phyloP scores from a whole-genome alignment of 805 yeast genomes.

The Spathaspora boniae region DNA sequence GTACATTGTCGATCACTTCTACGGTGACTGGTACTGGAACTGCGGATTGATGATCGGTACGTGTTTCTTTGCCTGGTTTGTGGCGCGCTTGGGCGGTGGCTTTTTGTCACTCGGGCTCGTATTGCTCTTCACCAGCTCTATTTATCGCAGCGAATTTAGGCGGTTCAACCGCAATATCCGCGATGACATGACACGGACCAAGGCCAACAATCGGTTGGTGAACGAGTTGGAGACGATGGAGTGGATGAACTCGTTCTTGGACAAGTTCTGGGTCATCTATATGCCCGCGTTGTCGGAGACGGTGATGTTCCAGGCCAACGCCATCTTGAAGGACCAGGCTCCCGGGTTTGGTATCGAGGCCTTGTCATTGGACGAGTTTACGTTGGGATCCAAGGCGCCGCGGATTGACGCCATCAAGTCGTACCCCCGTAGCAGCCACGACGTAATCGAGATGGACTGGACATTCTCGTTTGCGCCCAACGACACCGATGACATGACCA shows the following conservation, averaged over 20 bases:
- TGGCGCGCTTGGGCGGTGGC: slow-evolving; percentile 63
- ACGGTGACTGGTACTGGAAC: slow-evolving; percentile 72
- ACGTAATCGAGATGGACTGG: slow-evolving; percentile 81
- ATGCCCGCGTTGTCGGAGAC: slow-evolving; percentile 82
- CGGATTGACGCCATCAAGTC: slow-evolving; percentile 68
- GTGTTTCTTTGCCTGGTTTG: slow-evolving; percentile 67
- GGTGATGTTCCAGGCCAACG: slow-evolving; percentile 69
- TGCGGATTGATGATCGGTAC: slow-evolving; percentile 61
- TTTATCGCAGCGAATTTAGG: slow-evolving; percentile 69
- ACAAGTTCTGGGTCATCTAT: slow-evolving; percentile 82
- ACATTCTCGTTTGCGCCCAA: slow-evolving; percentile 76
- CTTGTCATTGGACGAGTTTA: slow-evolving; percentile 69
- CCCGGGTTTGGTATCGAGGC: slow-evolving; percentile 84
- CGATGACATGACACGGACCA: slow-evolving; percentile 69
- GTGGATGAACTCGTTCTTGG: slow-evolving; percentile 75
- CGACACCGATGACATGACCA: slow-evolving; percentile 82
- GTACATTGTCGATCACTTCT: slow-evolving; percentile 65
- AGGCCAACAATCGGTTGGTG: slow-evolving; percentile 61
- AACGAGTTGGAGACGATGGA: slow-evolving; percentile 69
- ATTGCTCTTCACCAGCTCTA: slow-evolving; percentile 57
- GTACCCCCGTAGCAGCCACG: slow-evolving; percentile 64
- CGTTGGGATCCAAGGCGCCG: slow-evolving; percentile 80
- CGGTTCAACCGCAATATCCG: slow-evolving; percentile 71
- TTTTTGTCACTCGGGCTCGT: slow-evolving; percentile 60
- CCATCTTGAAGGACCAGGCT: slow-evolving; percentile 61